Base-by-base conservation (phyloP, 202 grass and related monocot genomes). In the Setaria italica region DNA sequence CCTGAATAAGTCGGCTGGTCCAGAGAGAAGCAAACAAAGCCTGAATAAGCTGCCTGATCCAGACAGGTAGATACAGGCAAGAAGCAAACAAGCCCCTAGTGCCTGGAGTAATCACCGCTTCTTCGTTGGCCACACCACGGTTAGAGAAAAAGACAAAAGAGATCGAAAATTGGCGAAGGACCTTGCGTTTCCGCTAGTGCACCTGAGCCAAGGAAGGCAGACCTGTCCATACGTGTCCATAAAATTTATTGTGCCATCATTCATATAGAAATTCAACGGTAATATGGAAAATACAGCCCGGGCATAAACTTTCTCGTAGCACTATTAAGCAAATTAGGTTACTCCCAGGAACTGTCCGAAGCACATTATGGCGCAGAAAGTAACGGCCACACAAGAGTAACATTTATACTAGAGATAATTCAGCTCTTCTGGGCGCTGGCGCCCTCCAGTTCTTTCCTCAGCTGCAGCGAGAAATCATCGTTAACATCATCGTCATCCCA, bases 401-500 rank as follows among this genome's bases (percentile, higher is more conserved):
- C 60, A 59, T 79, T 34, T 51, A 53, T 73, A 20, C 59, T 83
- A 39, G 53, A 58, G 14, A 58, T 56, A 46, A 50, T 80, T 90
- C 69, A 91, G 78, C 85, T 81, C 79, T 81, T 81, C 64, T 69
- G 84, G 30, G 91, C 73, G 39, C 53, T 93, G 79, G 64, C 85
- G 54, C 92, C 84, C 86, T 91, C 89, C 48, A 94, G 79, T 45
- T 94, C 89, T 84, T 94, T 94, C 84, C 89, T 91, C 33, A 94
- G 82, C 77, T 94, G 89, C 58, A 91, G 71, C 7, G 89, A 94
- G 84, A 94, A 94, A 53, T 94, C 89, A 10, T 94, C 92, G 0
- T 94, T 94, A 67, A 94, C 86, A 42, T 94, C 92, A 51, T 89
- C 92, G 0, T 94, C 92, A 47, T 94, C 92, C 92, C 84, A 94